These are phyloP conservation scores for Protomyces pachydermus DNA, from an alignment of 1,139 yeast genomes.

Conservation along the genomic window DNA sequence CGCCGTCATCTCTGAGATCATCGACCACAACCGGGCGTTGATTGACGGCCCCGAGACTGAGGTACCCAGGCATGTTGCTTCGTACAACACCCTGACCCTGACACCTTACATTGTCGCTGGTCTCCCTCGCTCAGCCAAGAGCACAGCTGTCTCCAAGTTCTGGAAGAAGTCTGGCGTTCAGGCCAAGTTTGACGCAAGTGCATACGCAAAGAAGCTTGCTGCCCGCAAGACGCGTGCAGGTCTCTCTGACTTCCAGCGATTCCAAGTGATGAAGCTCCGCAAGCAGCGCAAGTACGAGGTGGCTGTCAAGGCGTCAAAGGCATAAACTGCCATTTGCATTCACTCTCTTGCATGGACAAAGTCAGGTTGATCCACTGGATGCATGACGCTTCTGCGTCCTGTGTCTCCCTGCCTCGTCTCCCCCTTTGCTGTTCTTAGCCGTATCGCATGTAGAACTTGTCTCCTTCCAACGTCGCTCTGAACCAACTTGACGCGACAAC, in stretches of 20 bases:
- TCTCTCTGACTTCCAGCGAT: constrained; percentile 96
- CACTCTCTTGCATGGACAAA: too few species aligned
- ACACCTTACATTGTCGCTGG: constrained; percentile 82
- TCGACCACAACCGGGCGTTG: constrained; percentile 97
- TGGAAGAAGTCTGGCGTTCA: constrained; percentile 89
- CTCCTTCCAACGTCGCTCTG: too few species aligned
- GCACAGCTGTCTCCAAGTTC: constrained; percentile 80
- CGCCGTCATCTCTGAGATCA: constrained; percentile 95
- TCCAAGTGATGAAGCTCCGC: constrained; percentile 62
- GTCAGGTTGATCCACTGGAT: too few species aligned
- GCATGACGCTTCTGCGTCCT: too few species aligned
- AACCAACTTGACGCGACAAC: too few species aligned
- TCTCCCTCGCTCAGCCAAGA: constrained; percentile 92
- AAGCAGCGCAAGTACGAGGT: constrained; percentile 44
- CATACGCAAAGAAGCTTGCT: constrained; percentile 98
- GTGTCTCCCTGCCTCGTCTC: too few species aligned
- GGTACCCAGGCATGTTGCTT: constrained; percentile 86
- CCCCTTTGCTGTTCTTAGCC: too few species aligned
- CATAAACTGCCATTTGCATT: neutral
- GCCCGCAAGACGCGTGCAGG: constrained; percentile 87
- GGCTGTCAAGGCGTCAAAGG: constrained; percentile 22
- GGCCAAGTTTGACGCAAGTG: constrained; percentile 84
- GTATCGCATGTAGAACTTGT: too few species aligned
- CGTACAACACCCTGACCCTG: constrained; percentile 81
- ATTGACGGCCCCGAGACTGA: constrained; percentile 90